phyloP scores from a whole-genome alignment of 2,329 filamentous ascomycete genomes.

The Colletotrichum sp. region DNA sequence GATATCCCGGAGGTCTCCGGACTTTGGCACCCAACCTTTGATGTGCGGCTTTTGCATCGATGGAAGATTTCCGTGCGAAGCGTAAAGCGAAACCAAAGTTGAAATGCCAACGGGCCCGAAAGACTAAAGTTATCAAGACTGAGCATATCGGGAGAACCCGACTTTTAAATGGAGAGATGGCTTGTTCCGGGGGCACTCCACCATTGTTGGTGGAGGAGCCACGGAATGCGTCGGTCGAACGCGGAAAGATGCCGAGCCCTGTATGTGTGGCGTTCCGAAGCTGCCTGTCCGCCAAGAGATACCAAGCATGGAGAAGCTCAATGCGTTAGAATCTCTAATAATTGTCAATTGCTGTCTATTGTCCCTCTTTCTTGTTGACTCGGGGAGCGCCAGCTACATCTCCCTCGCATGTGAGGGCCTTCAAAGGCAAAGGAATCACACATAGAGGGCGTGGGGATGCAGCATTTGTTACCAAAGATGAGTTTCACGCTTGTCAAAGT shows the following conservation, averaged over 20 bases:
- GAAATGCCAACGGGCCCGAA: not conserved
- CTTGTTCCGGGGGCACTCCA: not conserved
- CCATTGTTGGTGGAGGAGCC: not conserved
- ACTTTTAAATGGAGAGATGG: not conserved
- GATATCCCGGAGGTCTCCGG: slow-evolving; percentile 17
- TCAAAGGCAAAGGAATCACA: not conserved
- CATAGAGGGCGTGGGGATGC: not conserved
- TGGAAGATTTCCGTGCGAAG: not conserved
- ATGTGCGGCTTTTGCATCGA: not conserved
- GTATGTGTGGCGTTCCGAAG: not conserved
- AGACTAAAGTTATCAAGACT: not conserved
- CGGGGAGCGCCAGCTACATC: not conserved
- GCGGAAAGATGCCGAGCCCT: not conserved
- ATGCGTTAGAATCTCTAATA: not conserved
- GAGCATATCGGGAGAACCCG: not conserved
- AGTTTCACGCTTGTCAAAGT: not conserved
- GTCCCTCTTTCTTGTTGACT: not conserved
- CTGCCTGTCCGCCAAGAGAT: not conserved
- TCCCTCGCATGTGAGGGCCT: not conserved
- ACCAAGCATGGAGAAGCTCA: not conserved
- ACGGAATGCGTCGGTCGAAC: not conserved
- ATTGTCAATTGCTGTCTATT: not conserved
- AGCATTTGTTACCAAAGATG: not conserved
- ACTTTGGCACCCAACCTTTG: not conserved
- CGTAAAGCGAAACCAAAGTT: not conserved